Percentiles rank a stretch among this genome's conserved stretches.
Conservation (phyloP, 2,329 filamentous ascomycete genomes). For the Lecanosticta acicola region DNA sequence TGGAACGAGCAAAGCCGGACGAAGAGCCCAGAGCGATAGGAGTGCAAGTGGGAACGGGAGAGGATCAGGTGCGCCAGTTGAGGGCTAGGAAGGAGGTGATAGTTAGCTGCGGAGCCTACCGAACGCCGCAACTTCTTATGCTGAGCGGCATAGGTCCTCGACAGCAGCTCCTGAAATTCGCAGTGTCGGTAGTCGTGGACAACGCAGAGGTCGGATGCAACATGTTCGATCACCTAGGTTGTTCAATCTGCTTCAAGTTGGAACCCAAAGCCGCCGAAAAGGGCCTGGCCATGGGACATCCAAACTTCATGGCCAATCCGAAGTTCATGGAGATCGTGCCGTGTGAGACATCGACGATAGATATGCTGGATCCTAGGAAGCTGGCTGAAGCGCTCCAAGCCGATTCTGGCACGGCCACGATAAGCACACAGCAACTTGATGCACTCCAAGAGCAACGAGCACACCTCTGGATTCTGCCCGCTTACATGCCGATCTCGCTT, state of each 20-base stretch:
- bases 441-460: background rate
- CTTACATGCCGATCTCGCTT: background rate
- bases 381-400: background rate
- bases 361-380: background rate
- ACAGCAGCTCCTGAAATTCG: slow-evolving; percentile 47
- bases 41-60: background rate
- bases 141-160: slow-evolving; percentile 54
- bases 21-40: background rate
- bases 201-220: slow-evolving; percentile 58
- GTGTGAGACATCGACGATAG: slow-evolving; percentile 2
- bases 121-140: slow-evolving; percentile 47
- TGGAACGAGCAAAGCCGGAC: background rate
- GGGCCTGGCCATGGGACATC: slow-evolving; percentile 7
- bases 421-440: background rate
- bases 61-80: background rate
- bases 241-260: slow-evolving; percentile 2
- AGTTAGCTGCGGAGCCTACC: slow-evolving; percentile 36
- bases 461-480: slow-evolving; percentile 2
- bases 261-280: slow-evolving; percentile 11
- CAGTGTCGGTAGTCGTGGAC: slow-evolving; percentile 51
- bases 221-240: slow-evolving; percentile 49
- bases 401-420: background rate
- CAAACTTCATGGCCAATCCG: slow-evolving; percentile 7
- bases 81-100: slow-evolving; percentile 36
- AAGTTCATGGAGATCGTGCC: slow-evolving; percentile 4